phyloP scores from a whole-genome alignment of 2,329 filamentous ascomycete genomes.

The Fusarium sarcochroum region DNA sequence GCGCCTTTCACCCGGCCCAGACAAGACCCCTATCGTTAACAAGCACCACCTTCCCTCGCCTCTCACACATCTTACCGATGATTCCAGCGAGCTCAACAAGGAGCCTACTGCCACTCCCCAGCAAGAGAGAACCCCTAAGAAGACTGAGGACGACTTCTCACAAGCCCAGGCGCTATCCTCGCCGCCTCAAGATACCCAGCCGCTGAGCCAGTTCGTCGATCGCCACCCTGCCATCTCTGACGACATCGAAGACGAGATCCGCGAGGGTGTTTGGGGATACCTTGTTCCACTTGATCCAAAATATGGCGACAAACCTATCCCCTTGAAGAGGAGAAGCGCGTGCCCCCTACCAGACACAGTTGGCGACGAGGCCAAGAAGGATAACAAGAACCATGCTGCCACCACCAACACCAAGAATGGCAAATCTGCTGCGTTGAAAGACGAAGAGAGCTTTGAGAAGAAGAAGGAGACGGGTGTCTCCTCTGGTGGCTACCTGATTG shows the following conservation, averaged over 20 bases:
- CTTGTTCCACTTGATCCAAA: constrained; percentile 83
- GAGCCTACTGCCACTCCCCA: constrained; percentile 80
- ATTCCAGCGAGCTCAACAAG: constrained; percentile 73
- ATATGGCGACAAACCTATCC: constrained; percentile 75
- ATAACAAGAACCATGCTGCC: constrained; percentile 58
- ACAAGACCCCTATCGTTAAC: constrained; percentile 72
- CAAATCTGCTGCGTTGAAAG: constrained; percentile 65
- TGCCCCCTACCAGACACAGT: constrained; percentile 73
- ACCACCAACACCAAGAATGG: constrained; percentile 58
- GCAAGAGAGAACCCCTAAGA: constrained; percentile 68
- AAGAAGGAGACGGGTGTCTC: constrained; percentile 73
- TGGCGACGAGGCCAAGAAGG: constrained; percentile 53
- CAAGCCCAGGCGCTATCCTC: constrained; percentile 64
- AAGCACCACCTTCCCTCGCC: constrained; percentile 85
- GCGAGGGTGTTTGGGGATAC: constrained; percentile 96
- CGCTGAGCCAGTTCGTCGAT: constrained; percentile 80
- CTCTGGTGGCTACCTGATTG: constrained; percentile 90
- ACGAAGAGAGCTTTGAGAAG: constrained; percentile 72
- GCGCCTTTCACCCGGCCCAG: constrained; percentile 72
- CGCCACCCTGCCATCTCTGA: constrained; percentile 80
- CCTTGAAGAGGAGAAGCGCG: constrained; percentile 79
- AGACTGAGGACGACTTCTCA: constrained; percentile 63
- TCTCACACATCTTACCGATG: constrained; percentile 74
- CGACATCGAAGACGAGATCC: constrained; percentile 86
- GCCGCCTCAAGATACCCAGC: constrained; percentile 74